Conservation (phyloP, 2,329 filamentous ascomycete species). For the Aspergillus floridensis region DNA sequence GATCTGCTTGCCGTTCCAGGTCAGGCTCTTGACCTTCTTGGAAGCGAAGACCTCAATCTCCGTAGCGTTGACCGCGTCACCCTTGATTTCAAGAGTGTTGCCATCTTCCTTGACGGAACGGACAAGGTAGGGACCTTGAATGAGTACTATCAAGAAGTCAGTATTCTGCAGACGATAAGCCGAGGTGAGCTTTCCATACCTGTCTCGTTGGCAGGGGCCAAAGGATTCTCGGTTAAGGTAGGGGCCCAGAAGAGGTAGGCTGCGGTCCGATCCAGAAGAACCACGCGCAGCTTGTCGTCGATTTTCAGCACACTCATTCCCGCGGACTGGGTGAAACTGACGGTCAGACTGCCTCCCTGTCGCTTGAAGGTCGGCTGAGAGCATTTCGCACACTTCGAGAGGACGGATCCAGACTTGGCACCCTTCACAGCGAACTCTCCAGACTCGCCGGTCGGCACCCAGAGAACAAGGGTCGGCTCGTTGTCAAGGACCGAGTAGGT, state of each 20-base stretch:
- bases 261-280: slow-evolving; percentile 54
- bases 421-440: slow-evolving; percentile 55
- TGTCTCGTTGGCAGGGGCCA: slow-evolving; percentile 46
- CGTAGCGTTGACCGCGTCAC: slow-evolving; percentile 46
- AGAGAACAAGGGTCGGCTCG: slow-evolving; percentile 50
- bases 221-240: slow-evolving; percentile 48
- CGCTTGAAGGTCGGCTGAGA: slow-evolving; percentile 45
- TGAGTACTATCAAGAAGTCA: slow-evolving; percentile 40
- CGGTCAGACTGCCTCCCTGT: slow-evolving; percentile 42
- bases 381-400: slow-evolving; percentile 41
- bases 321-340: slow-evolving; percentile 50
- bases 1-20: slow-evolving; percentile 51
- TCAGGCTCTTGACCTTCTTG: slow-evolving; percentile 44
- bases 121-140: slow-evolving; percentile 55
- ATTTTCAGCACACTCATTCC: slow-evolving; percentile 51
- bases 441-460: slow-evolving; percentile 54
- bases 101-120: slow-evolving; percentile 44
- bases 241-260: slow-evolving; percentile 60
- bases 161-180: background rate
- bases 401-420: slow-evolving; percentile 34
- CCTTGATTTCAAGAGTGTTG: slow-evolving; percentile 43
- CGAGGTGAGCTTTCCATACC: slow-evolving; percentile 29
- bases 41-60: slow-evolving; percentile 51
- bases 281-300: slow-evolving; percentile 48
- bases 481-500: slow-evolving; percentile 51